Conservation (phyloP, 2,329 filamentous ascomycete species). For the Ascochyta viciae-villosae region DNA sequence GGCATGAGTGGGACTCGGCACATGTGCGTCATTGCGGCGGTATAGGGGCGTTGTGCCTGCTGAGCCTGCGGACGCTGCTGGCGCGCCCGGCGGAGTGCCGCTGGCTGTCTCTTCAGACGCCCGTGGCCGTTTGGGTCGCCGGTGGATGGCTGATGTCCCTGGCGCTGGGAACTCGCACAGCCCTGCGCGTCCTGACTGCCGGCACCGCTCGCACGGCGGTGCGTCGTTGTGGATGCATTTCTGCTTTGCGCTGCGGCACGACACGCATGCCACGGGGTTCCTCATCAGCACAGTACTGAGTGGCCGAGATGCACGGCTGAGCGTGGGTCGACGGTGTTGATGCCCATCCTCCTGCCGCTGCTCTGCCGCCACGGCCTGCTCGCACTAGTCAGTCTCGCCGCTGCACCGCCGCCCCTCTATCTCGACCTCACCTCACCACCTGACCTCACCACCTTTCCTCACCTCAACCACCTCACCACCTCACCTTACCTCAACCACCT, state of each 20-base stretch:
- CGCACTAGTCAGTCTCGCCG: background rate
- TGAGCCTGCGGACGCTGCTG: slow-evolving; percentile 6
- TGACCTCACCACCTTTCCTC: no score
- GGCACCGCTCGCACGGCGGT: slow-evolving; percentile 50
- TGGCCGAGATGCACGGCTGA: slow-evolving; percentile 16
- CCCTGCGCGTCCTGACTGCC: slow-evolving; percentile 39
- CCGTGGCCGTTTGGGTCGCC: slow-evolving; percentile 48
- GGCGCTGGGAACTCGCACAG: slow-evolving; percentile 48
- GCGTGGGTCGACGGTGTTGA: slow-evolving; percentile 13
- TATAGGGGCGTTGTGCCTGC: slow-evolving; percentile 19
- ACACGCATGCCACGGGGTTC: slow-evolving; percentile 50
- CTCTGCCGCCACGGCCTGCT: background rate
- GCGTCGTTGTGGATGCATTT: slow-evolving; percentile 50
- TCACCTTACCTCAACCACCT: no score
- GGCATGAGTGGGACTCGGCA: slow-evolving; percentile 38
- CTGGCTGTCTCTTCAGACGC: slow-evolving; percentile 30
- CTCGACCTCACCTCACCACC: no score
- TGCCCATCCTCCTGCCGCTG: slow-evolving; percentile 12
- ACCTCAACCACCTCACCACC: no score
- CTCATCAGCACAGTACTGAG: slow-evolving; percentile 32
- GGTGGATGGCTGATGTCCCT: slow-evolving; percentile 48
- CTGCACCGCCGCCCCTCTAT: no score
- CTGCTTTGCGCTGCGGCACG: slow-evolving; percentile 50
- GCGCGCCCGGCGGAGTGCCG: slow-evolving; percentile 20
- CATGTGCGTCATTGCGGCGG: slow-evolving; percentile 30